Percentiles rank a stretch among this genome's conserved stretches.
phyloP scores from a whole-genome alignment of 805 yeast genomes.

The Kazachstania psychrophila region DNA sequence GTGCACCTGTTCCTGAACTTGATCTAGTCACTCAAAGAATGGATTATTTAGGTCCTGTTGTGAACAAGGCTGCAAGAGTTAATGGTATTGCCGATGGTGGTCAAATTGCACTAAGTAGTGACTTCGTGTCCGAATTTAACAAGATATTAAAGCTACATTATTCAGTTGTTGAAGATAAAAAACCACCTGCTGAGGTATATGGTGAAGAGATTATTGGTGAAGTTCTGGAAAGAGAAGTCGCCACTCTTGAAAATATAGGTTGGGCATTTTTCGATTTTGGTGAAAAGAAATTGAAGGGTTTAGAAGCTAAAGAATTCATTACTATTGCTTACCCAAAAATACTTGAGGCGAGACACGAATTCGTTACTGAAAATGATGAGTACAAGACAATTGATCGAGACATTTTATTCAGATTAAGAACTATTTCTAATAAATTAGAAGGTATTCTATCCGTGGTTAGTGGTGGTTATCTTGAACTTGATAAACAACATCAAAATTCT shows the following conservation, averaged over 20 bases:
- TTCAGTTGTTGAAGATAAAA: conserved; percentile 21
- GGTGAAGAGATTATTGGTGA: conserved; percentile 41
- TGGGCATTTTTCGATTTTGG: conserved; percentile 64
- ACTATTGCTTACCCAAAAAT: conserved; percentile 67
- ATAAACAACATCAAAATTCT: conserved; percentile 1
- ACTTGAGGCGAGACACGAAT: conserved; percentile 51
- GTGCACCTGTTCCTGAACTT: conserved; percentile 89
- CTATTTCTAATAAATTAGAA: conserved; percentile 49
- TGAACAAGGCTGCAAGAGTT: conserved; percentile 86
- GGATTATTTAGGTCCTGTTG: conserved; percentile 99
- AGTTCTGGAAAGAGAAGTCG: conserved; percentile 55
- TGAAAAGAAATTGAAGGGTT: conserved; percentile 82
- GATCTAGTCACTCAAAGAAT: conserved; percentile 93
- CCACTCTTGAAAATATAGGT: conserved; percentile 57
- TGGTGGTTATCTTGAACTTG: conserved; percentile 31
- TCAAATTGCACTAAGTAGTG: conserved; percentile 81
- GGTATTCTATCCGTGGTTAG: conserved; percentile 42
- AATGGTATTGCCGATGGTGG: conserved; percentile 97
- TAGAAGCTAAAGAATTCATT: conserved; percentile 85
- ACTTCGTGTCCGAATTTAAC: conserved; percentile 64
- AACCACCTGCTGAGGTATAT: conserved; percentile 34
- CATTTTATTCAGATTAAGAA: conserved; percentile 42
- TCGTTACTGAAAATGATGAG: conserved; percentile 29
- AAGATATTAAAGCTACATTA: conserved; percentile 40
- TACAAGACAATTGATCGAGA: conserved; percentile 29